Evolutionary conservation across 148 eudicot genomes (phyloP).

Genomic region (Arctostaphylos glauca): DNA sequence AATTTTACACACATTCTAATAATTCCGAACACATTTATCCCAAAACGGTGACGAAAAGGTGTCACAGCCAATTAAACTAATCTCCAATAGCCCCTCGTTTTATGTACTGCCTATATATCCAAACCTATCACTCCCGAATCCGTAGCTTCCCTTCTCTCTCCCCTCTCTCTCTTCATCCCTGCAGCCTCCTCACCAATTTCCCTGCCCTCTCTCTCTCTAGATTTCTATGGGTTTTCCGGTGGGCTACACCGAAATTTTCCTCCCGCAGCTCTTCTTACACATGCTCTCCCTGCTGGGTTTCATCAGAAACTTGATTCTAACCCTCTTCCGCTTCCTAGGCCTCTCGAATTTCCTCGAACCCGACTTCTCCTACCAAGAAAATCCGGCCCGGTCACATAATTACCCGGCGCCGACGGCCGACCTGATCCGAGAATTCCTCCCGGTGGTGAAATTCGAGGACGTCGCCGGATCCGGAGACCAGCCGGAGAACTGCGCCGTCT

Average conservation of each 20-base stretch:
- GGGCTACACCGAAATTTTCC: slow-evolving; percentile 30
- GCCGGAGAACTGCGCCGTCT: slow-evolving; percentile 45
- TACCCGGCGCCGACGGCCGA: slow-evolving; percentile 1
- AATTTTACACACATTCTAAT: too few species aligned
- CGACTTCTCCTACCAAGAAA: slow-evolving; percentile 9
- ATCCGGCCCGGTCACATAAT: slow-evolving; percentile 1
- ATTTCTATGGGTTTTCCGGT: slow-evolving; percentile 14
- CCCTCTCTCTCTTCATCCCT: not conserved
- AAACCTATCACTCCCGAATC: not conserved
- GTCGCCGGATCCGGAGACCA: not conserved
- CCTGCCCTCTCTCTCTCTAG: slow-evolving; percentile 4
- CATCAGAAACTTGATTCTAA: slow-evolving; percentile 21
- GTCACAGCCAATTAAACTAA: not conserved
- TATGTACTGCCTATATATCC: not conserved
- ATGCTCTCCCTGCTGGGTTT: slow-evolving; percentile 31
- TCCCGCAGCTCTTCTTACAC: slow-evolving; percentile 40
- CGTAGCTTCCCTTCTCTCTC: not conserved
- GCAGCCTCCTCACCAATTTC: too few species aligned
- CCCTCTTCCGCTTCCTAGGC: slow-evolving; percentile 25
- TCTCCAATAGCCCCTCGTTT: not conserved
- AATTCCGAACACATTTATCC: too few species aligned
- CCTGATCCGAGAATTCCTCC: slow-evolving; percentile 20
- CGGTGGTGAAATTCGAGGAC: slow-evolving; percentile 17
- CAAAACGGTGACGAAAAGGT: too few species aligned
- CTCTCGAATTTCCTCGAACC: slow-evolving; percentile 36